Evolutionary conservation across 768 basidiomycete species (phyloP).

Genomic region (Trametopsis cervina): DNA sequence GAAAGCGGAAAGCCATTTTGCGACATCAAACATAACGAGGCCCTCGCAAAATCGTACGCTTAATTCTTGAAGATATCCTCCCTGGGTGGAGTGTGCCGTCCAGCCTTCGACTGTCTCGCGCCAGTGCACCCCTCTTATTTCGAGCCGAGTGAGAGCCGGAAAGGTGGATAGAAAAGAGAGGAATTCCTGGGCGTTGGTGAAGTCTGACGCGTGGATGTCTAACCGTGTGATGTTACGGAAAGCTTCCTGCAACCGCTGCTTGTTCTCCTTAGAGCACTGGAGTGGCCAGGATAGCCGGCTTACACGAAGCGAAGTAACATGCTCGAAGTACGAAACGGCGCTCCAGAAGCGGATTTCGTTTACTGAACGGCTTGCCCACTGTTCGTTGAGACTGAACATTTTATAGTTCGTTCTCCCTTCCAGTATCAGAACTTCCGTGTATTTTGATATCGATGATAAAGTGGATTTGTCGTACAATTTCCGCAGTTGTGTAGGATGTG

Average conservation of each 20-base stretch:
- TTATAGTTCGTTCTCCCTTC: conserved; percentile 10
- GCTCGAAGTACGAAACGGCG: conserved; percentile 4
- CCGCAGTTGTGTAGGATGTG: conserved; percentile 6
- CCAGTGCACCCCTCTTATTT: conserved; percentile 10
- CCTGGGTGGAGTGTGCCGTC: conserved; percentile 3
- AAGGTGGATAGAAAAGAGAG: conserved; percentile 12
- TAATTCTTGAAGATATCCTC: conserved; percentile 2
- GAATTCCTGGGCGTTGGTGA: conserved; percentile 8
- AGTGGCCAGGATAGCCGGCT: conserved; percentile 11
- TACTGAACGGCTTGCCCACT: too few relatives aligned
- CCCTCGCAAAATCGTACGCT: conserved; percentile 10
- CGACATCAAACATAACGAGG: conserved; percentile 9
- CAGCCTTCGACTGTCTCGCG: conserved; percentile 6
- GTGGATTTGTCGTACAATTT: background rate
- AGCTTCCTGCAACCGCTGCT: conserved; percentile 7
- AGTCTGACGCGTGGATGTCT: conserved; percentile 12
- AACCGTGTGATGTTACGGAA: conserved; percentile 6
- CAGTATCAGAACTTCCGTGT: conserved; percentile 8
- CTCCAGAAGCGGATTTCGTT: conserved; percentile 7
- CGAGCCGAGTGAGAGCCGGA: conserved; percentile 2
- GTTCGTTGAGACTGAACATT: background rate
- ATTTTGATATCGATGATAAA: conserved; percentile 3
- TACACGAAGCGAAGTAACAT: conserved; percentile 3
- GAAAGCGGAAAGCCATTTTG: conserved; percentile 3
- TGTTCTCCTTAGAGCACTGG: conserved; percentile 7